Evolutionary conservation across 2,329 filamentous ascomycete genomes (phyloP).

Genomic region (Stachybotrys echinatus): DNA sequence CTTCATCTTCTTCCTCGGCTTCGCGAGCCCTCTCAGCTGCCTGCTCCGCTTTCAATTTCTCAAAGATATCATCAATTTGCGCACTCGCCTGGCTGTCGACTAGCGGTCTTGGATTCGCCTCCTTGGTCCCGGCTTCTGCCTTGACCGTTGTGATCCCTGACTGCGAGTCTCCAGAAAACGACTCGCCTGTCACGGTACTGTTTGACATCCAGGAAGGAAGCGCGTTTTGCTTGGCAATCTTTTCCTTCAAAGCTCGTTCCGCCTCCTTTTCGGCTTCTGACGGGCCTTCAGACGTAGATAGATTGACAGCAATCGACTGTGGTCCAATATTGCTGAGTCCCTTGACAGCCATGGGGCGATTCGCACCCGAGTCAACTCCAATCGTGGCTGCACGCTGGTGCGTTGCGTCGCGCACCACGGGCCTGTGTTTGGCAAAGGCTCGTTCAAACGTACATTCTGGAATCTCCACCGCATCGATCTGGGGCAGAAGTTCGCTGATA

Average conservation of each 20-base stretch:
- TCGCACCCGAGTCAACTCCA: conserved; percentile 46
- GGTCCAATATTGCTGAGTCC: conserved; percentile 62
- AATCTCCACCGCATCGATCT: conserved; percentile 70
- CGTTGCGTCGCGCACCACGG: conserved; percentile 61
- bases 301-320: conserved; percentile 64
- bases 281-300: conserved; percentile 60
- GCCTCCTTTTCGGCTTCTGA: conserved; percentile 62
- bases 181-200: conserved; percentile 61
- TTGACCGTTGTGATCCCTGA: conserved; percentile 26
- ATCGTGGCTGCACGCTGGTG: conserved; percentile 59
- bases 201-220: conserved; percentile 68
- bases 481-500: conserved; percentile 68
- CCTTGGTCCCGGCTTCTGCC: conserved; percentile 31
- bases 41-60: conserved; percentile 58
- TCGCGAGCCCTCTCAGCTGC: conserved; percentile 34
- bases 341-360: conserved; percentile 62
- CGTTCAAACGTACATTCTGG: conserved; percentile 71
- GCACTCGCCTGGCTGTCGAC: conserved; percentile 48
- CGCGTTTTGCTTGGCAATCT: conserved; percentile 62
- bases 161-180: conserved; percentile 37
- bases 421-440: conserved; percentile 57
- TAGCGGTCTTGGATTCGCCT: conserved; percentile 4
- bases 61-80: conserved; percentile 63
- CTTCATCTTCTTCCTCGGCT: conserved; percentile 19
- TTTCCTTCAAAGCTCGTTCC: conserved; percentile 60